Evolutionary conservation across 164 flowering plant species (phyloP).

Genomic region (Nelumbo lutea): DNA sequence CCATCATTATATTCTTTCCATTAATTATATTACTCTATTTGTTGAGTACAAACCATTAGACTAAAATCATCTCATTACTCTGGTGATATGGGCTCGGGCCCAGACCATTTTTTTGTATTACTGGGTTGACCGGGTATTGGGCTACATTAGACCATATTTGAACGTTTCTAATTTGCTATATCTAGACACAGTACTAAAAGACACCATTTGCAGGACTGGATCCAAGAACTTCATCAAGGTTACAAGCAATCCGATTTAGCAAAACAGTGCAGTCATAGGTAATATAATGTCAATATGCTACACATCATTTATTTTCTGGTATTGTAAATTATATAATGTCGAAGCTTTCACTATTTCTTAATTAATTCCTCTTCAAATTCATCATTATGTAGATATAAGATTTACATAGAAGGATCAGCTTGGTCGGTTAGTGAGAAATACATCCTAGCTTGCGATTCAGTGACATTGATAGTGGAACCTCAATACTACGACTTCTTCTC

Average conservation of each 20-base stretch:
- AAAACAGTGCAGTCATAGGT: constrained; percentile 61
- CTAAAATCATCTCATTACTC: too few relatives aligned
- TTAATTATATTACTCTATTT: too few relatives aligned
- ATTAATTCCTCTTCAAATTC: neutral
- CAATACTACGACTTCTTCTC: constrained; percentile 57
- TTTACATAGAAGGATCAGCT: constrained; percentile 60
- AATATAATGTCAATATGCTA: neutral
- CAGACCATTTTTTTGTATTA: too few relatives aligned
- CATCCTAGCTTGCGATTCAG: constrained; percentile 65
- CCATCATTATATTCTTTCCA: neutral
- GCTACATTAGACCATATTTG: too few relatives aligned
- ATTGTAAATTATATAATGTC: neutral
- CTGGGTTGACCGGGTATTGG: too few relatives aligned
- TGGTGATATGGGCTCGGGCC: too few relatives aligned
- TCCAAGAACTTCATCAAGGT: constrained; percentile 30
- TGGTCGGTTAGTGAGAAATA: constrained; percentile 81
- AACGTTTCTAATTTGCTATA: too few relatives aligned
- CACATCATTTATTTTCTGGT: neutral
- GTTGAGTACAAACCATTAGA: too few relatives aligned
- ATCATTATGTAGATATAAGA: constrained; percentile 41
- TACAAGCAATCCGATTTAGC: constrained; percentile 43
- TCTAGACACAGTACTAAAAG: neutral
- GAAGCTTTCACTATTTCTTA: too few relatives aligned
- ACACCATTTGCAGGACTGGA: constrained; percentile 50
- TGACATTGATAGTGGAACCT: constrained; percentile 41